Evolutionary conservation across 2,329 filamentous ascomycete species (phyloP).

Genomic region (Xylaria sp.): DNA sequence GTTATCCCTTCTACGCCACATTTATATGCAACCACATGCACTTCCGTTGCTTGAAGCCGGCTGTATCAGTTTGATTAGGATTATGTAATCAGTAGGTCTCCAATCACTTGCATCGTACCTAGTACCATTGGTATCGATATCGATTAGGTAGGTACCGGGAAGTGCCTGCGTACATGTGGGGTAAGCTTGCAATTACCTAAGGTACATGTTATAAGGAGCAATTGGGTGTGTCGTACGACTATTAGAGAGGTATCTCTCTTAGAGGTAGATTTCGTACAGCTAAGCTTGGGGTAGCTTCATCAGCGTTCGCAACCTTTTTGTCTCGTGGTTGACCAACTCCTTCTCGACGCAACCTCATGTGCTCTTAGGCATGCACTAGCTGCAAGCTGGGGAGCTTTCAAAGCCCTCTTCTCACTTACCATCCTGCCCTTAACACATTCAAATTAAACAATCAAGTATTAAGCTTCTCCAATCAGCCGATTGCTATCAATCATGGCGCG

Average conservation of each 20-base stretch:
- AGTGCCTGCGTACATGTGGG: conserved; percentile 3
- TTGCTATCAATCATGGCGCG: conserved; percentile 48
- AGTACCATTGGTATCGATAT: not conserved
- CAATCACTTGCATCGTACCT: not conserved
- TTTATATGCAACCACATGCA: not conserved
- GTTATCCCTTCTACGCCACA: conserved; percentile 3
- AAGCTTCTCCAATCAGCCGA: conserved; percentile 2
- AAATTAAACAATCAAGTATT: not conserved
- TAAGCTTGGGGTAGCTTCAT: conserved; percentile 19
- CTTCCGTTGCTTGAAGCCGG: not conserved
- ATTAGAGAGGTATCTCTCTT: not conserved
- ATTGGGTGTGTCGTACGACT: not conserved
- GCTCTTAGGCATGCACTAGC: conserved; percentile 23
- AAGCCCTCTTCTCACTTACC: conserved; percentile 13
- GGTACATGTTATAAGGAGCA: not conserved
- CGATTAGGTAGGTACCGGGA: no score
- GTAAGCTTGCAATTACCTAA: not conserved
- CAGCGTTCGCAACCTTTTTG: not conserved
- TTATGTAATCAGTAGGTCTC: not conserved
- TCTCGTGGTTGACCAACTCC: conserved; percentile 5
- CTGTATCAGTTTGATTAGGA: not conserved
- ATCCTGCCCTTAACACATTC: not conserved
- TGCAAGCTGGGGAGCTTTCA: conserved; percentile 14
- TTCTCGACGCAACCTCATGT: not conserved
- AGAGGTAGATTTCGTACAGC: not conserved